Evolutionary conservation across 2,329 filamentous ascomycete genomes (phyloP).

Genomic region (Xylariaceae sp.): DNA sequence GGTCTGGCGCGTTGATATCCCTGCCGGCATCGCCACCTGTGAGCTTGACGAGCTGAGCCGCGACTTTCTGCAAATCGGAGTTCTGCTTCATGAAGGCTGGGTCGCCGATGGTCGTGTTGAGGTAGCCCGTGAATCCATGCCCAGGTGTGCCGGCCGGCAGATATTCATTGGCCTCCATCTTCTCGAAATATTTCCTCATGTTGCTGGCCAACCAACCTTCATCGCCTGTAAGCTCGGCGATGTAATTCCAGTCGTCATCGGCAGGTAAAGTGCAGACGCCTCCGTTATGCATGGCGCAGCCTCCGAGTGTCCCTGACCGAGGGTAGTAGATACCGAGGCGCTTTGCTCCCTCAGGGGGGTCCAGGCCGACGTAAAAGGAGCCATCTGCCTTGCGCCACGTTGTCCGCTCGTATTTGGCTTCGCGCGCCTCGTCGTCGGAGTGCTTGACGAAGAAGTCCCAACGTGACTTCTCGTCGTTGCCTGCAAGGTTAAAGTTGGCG

Average conservation of each 20-base stretch:
- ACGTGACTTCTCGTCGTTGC: slow-evolving; percentile 35
- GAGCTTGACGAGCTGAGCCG: slow-evolving; percentile 16
- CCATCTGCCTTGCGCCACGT: slow-evolving; percentile 27
- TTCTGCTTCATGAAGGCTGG: slow-evolving; percentile 19
- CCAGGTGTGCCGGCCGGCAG: slow-evolving; percentile 20
- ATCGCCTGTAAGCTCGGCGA: slow-evolving; percentile 25
- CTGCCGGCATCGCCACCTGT: slow-evolving; percentile 18
- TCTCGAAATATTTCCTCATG: slow-evolving; percentile 15
- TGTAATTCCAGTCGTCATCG: slow-evolving; percentile 27
- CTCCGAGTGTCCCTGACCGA: slow-evolving; percentile 30
- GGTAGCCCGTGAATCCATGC: slow-evolving; percentile 25
- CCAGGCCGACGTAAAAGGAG: slow-evolving; percentile 27
- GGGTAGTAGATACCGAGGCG: slow-evolving; percentile 31
- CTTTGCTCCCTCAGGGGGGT: slow-evolving; percentile 26
- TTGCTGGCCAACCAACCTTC: slow-evolving; percentile 21
- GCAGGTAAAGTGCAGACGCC: slow-evolving; percentile 25
- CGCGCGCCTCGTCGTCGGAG: slow-evolving; percentile 49
- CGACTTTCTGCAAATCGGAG: slow-evolving; percentile 20
- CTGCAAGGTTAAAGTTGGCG: slow-evolving; percentile 33
- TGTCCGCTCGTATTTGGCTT: slow-evolving; percentile 32
- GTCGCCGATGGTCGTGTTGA: slow-evolving; percentile 25
- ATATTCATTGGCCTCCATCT: slow-evolving; percentile 25
- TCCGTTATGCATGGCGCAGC: slow-evolving; percentile 29
- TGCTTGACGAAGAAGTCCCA: slow-evolving; percentile 58
- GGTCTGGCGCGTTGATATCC: slow-evolving; percentile 19